Base-by-base conservation (phyloP, 2,329 filamentous ascomycete genomes). In the Phialocephala sp. region DNA sequence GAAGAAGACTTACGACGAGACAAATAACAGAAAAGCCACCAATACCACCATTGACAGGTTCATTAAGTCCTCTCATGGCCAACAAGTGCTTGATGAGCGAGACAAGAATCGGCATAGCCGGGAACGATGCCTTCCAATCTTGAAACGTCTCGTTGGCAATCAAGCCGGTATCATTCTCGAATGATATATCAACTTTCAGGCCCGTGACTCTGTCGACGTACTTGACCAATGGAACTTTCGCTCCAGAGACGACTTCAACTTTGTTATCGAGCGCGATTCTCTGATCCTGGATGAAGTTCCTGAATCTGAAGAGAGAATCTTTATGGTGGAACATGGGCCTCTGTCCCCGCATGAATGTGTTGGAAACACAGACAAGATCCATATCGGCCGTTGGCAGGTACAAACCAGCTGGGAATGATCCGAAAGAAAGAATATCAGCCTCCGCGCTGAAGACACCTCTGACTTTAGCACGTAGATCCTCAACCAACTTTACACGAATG, bases 11-110 rank as follows among this genome's bases (percentile, higher is more conserved):
- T 65, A 95, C 92, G 6, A 97, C 92, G 68, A 99, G 83, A 80
- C 95, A 99, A 63, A 94, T 97, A 69, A 97, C 91, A 1, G 93
- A 92, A 76, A 97, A 98, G 2, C 95, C 95, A 62, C 95, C 95
- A 60, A 99, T 88, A 2, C 95, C 95, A 63, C 95, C 95, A 67
- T 89, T 92, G 47, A 92, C 91, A 4, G 97, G 94, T 77, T 99
- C 95, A 72, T 97, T 97, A 60, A 97, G 82, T 0, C 90, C 92
- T 67, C 93, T 88, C 87, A 99, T 96, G 43, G 91, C 84, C 32
- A 99, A 82, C 66, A 96, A 94, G 71, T 99, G 95, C 80, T 99
- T 99, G 79, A 99, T 86, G 32, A 98, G 77, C 0, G 93, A 90
- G 43, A 97, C 92, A 27, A 99, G 81, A 47, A 92, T 87, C 0